These are phyloP conservation scores for Yarrowia porcina DNA, from an alignment of 805 yeast species.

Conservation along the genomic window DNA sequence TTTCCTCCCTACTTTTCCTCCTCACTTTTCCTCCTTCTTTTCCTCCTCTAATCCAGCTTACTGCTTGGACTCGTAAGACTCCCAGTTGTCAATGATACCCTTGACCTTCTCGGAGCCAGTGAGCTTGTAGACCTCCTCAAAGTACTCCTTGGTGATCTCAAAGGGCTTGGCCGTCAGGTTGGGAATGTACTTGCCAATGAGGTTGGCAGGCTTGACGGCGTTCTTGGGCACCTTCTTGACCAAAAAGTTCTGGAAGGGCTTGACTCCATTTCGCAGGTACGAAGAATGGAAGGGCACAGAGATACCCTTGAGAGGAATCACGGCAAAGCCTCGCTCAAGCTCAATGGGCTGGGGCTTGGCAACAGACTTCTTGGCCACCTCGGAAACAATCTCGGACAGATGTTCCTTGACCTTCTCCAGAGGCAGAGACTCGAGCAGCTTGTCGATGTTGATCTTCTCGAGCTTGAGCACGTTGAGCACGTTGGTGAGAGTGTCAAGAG, in stretches of 20 bases:
- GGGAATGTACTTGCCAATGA: constrained; percentile 95
- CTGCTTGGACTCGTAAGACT: constrained; percentile 53
- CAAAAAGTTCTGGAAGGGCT: constrained; percentile 97
- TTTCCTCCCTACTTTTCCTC: not conserved
- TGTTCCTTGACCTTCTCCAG: constrained; percentile 87
- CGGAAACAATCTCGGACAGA: constrained; percentile 80
- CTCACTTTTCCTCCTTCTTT: not conserved
- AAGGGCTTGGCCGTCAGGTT: constrained; percentile 98
- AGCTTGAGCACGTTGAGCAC: constrained; percentile 89
- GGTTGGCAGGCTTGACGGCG: constrained; percentile 90
- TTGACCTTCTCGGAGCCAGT: constrained; percentile 91
- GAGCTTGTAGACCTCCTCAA: constrained; percentile 89
- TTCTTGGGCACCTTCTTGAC: constrained; percentile 92
- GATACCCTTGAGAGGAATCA: constrained; percentile 96
- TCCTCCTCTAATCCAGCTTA: not conserved
- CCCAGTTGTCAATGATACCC: constrained; percentile 93
- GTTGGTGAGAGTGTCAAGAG: constrained; percentile 85
- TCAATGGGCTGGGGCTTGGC: constrained; percentile 97
- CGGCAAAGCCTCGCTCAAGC: constrained; percentile 96
- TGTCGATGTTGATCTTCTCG: constrained; percentile 89
- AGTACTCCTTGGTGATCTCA: constrained; percentile 92
- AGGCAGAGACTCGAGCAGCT: constrained; percentile 75
- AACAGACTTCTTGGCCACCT: constrained; percentile 72
- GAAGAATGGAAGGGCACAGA: constrained; percentile 99
- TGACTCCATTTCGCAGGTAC: constrained; percentile 97